phyloP scores from a whole-genome alignment of 768 basidiomycete species.

The Pleurotus ostreatus region DNA sequence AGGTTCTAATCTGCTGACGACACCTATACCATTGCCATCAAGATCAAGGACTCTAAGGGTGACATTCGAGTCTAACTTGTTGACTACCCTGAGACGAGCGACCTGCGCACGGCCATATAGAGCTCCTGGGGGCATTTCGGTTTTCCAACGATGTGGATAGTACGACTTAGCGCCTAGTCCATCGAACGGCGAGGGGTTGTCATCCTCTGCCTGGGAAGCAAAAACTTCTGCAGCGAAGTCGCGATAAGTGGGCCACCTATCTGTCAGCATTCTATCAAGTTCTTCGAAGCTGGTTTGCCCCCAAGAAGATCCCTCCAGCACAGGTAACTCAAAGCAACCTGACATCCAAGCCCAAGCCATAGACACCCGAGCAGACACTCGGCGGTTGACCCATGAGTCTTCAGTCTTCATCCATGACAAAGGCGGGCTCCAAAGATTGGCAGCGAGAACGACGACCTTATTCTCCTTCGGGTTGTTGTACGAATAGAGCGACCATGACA shows the following conservation, averaged over 20 bases:
- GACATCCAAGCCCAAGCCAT: neutral
- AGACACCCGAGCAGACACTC: neutral
- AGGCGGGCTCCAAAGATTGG: neutral
- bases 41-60: neutral
- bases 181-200: too few species aligned
- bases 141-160: neutral
- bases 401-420: neutral
- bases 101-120: neutral
- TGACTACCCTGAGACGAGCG: neutral
- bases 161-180: neutral
- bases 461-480: neutral
- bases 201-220: neutral
- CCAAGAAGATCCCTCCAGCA: neutral
- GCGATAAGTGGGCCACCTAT: constrained; percentile 3
- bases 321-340: neutral
- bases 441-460: too few species aligned
- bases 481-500: neutral
- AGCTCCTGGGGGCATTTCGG: neutral
- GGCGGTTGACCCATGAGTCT: neutral
- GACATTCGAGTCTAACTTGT: neutral
- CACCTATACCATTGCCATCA: neutral
- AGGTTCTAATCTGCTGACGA: neutral
- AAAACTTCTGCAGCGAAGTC: neutral
- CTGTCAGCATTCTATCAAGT: neutral
- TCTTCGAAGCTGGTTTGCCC: neutral